These are phyloP conservation scores for Zasmidium citrigriseum DNA, from an alignment of 2,329 filamentous ascomycete genomes.

Conservation along the genomic window DNA sequence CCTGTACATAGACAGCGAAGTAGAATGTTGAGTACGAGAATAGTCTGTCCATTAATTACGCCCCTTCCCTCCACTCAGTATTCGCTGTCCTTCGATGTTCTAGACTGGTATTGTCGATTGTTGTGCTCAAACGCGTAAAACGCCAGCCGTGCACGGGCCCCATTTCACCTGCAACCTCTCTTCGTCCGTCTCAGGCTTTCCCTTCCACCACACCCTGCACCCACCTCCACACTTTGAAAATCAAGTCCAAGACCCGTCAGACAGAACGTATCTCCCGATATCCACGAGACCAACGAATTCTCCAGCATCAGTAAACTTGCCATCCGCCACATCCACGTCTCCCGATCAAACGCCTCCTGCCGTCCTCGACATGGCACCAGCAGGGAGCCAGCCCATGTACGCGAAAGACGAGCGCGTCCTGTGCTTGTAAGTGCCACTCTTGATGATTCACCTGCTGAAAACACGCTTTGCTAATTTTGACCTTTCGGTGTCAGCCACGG, in stretches of 20 bases:
- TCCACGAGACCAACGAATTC: too few relatives aligned
- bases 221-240: too few relatives aligned
- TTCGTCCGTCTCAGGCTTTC: neutral
- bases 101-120: neutral
- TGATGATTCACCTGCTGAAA: constrained; percentile 76
- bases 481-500: constrained; percentile 43
- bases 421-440: constrained; percentile 87
- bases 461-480: constrained; percentile 10
- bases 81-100: neutral
- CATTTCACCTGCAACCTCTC: neutral
- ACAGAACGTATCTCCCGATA: too few relatives aligned
- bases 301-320: neutral
- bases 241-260: too few relatives aligned
- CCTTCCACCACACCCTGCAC: neutral
- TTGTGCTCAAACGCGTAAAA: neutral
- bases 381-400: constrained; percentile 45
- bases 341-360: neutral
- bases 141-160: neutral
- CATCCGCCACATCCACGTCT: neutral
- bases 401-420: constrained; percentile 85
- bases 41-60: too few relatives aligned
- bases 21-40: too few relatives aligned
- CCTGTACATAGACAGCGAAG: too few relatives aligned
- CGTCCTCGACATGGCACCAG: constrained; percentile 20
- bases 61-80: neutral